These are phyloP conservation scores for Taxillus chinensis DNA, from an alignment of 164 flowering plant species.

Conservation along the genomic window DNA sequence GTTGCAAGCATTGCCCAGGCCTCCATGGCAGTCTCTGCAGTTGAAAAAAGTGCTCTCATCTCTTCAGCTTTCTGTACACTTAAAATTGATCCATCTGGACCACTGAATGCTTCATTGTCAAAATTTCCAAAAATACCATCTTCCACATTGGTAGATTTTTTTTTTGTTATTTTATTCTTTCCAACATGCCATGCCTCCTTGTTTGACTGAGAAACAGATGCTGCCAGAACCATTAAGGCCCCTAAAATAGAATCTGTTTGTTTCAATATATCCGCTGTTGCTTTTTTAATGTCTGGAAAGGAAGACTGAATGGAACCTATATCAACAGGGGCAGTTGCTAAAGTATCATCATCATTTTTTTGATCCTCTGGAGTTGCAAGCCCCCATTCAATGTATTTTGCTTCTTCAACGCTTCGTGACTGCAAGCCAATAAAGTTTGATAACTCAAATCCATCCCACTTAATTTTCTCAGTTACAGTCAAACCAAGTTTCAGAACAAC, in stretches of 20 bases:
- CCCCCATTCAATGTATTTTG: conserved; percentile 75
- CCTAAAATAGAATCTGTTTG: conserved; percentile 64
- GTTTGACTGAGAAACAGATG: conserved; percentile 43
- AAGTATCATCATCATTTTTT: conserved; percentile 18
- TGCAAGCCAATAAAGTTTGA: conserved; percentile 49
- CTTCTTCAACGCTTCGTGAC: conserved; percentile 60
- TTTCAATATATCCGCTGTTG: conserved; percentile 43
- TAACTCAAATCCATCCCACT: conserved; percentile 77
- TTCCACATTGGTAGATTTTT: conserved; percentile 13
- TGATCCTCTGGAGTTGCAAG: conserved; percentile 53
- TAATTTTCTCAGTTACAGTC: conserved; percentile 51
- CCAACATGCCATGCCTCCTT: conserved; percentile 23
- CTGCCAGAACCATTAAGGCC: conserved; percentile 58
- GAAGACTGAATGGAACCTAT: conserved; percentile 32
- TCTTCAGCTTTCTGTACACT: conserved; percentile 69
- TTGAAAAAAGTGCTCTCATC: conserved; percentile 71
- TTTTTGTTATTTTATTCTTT: conserved; percentile 16
- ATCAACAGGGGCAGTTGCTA: conserved; percentile 13
- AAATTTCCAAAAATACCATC: conserved; percentile 11
- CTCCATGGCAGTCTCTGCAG: conserved; percentile 99
- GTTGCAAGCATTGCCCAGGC: conserved; percentile 99
- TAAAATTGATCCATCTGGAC: conserved; percentile 20
- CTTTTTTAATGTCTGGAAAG: conserved; percentile 64
- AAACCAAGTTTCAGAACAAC: conserved; percentile 66
- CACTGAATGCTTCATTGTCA: conserved; percentile 10